phyloP scores from a whole-genome alignment of 192 early-diverging fungal species.

The Neocallimastix lanati region DNA sequence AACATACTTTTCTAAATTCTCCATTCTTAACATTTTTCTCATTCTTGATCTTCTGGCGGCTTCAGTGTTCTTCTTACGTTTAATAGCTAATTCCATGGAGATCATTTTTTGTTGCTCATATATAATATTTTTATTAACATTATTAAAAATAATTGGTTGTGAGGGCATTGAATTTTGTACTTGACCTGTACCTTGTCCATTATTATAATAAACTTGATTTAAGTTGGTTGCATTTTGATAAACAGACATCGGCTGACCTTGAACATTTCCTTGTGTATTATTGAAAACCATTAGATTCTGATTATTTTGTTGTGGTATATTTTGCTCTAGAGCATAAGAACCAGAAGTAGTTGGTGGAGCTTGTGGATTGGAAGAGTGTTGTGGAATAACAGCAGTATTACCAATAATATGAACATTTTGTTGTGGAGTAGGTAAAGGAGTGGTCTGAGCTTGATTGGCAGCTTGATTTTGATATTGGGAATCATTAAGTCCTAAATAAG shows the following conservation, averaged over 20 bases:
- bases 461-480: background rate
- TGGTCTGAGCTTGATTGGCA: background rate
- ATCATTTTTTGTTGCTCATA: background rate
- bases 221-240: background rate
- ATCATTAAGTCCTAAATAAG: too few relatives aligned
- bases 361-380: background rate
- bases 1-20: constrained; percentile 62
- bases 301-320: background rate
- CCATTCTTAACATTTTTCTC: constrained; percentile 69
- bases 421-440: background rate
- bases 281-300: background rate
- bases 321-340: background rate
- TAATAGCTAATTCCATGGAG: constrained; percentile 11
- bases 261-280: background rate
- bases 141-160: background rate
- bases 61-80: constrained; percentile 75
- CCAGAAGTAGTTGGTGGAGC: background rate
- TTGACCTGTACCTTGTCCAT: background rate
- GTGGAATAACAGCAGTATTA: too few relatives aligned
- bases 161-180: background rate
- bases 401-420: too few relatives aligned
- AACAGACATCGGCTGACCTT: background rate
- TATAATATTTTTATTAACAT: background rate
- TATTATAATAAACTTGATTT: background rate
- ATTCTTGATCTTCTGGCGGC: constrained; percentile 79